Percentiles rank a stretch among this genome's conserved stretches.
Conservation (phyloP, 139 green algal species). For the Chlamydomonas sp. region DNA sequence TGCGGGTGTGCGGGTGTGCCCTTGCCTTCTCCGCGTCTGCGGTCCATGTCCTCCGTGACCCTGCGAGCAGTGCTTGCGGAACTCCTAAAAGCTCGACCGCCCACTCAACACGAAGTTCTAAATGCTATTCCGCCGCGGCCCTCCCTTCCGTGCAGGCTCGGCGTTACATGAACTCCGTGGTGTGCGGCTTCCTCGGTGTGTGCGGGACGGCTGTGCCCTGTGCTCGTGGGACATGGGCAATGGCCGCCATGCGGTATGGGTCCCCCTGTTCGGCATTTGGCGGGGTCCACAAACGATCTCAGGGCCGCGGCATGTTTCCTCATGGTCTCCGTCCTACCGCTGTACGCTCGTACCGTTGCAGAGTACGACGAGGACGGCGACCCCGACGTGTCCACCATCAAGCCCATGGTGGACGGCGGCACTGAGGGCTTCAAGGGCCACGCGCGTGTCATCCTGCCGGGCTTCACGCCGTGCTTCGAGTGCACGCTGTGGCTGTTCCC, state of each 20-base stretch:
- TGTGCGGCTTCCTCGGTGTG: conserved; percentile 95
- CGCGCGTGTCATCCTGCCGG: conserved; percentile 94
- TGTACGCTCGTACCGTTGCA: conserved; percentile 37
- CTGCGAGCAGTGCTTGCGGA: no score
- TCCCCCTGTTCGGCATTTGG: no score
- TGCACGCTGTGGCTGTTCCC: conserved; percentile 99
- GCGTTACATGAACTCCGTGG: conserved; percentile 96
- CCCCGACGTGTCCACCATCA: conserved; percentile 86
- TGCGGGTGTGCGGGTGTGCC: no score
- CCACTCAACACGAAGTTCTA: no score
- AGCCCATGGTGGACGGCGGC: conserved; percentile 98
- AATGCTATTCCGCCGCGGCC: not conserved
- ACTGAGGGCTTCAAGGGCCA: conserved; percentile 99
- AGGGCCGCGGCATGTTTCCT: no score
- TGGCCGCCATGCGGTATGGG: no score
- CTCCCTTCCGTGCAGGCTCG: conserved; percentile 64
- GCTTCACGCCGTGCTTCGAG: conserved; percentile 98
- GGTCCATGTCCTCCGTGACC: no score
- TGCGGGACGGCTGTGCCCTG: not conserved
- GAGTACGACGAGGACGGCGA: conserved; percentile 90
- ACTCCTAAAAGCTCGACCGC: no score
- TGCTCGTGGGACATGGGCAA: not conserved
- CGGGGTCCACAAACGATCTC: no score
- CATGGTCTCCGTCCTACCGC: not conserved
- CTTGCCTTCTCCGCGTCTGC: no score